Evolutionary conservation across 2,329 filamentous ascomycete species (phyloP).

Genomic region (Sporothrix euskadiensis): DNA sequence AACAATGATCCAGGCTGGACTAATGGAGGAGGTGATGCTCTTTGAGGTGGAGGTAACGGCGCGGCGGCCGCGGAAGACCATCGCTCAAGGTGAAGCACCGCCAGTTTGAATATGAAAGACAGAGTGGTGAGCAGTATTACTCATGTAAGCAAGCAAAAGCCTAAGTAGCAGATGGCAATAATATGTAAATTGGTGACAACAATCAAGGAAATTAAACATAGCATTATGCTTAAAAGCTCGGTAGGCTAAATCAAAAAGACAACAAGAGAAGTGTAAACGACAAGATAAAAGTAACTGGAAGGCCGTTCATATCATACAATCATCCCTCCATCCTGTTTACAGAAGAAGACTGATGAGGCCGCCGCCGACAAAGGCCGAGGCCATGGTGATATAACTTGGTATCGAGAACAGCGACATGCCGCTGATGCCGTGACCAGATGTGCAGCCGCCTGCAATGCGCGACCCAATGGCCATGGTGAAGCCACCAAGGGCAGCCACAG

Average conservation of each 20-base stretch:
- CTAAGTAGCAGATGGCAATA: no score
- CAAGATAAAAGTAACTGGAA: neutral
- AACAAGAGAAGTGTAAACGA: neutral
- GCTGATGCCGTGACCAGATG: conserved; percentile 68
- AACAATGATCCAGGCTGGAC: conserved; percentile 53
- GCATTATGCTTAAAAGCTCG: neutral
- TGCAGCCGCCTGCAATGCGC: conserved; percentile 65
- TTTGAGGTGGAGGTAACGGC: conserved; percentile 44
- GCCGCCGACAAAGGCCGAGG: conserved; percentile 57
- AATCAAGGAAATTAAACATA: neutral
- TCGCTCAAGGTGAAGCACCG: neutral
- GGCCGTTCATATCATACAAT: neutral
- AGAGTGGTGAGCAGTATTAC: no score
- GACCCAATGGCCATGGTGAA: conserved; percentile 60
- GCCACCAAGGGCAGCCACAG: conserved; percentile 54
- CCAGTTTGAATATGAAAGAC: neutral
- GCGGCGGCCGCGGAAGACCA: conserved; percentile 26
- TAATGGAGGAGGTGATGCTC: conserved; percentile 54
- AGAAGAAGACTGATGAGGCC: conserved; percentile 22
- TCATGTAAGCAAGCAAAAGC: neutral
- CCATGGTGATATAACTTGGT: conserved; percentile 63
- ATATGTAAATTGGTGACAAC: neutral
- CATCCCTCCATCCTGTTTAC: neutral
- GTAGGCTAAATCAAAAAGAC: neutral
- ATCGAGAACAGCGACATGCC: conserved; percentile 63